Conservation (phyloP, 2,329 filamentous ascomycete genomes). For the Thermoascus crustaceus region DNA sequence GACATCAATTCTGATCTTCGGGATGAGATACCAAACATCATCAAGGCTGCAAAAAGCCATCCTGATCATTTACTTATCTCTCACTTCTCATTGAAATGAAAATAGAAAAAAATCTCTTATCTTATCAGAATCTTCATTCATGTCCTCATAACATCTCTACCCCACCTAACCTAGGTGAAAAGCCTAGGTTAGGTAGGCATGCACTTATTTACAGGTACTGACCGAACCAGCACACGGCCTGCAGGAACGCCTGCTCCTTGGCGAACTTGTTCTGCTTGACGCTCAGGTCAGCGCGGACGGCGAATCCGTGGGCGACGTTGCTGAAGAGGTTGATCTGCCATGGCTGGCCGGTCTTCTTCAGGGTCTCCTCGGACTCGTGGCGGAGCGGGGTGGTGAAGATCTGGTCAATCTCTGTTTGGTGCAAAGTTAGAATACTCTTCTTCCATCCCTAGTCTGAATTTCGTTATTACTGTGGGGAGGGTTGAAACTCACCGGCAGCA, state of each 20-base stretch:
- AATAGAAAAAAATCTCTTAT: too few species aligned
- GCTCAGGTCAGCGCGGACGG: slow-evolving; percentile 56
- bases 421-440: slow-evolving; percentile 5
- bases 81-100: too few species aligned
- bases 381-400: slow-evolving; percentile 59
- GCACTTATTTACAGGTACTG: slow-evolving; percentile 48
- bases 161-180: too few species aligned
- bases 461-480: background rate
- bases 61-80: too few species aligned
- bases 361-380: slow-evolving; percentile 56
- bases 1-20: too few species aligned
- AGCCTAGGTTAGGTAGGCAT: too few species aligned
- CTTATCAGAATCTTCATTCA: too few species aligned
- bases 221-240: slow-evolving; percentile 72
- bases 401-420: slow-evolving; percentile 47
- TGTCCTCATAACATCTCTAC: too few species aligned
- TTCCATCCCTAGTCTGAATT: background rate
- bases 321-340: slow-evolving; percentile 75
- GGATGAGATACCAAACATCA: too few species aligned
- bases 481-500: slow-evolving; percentile 37
- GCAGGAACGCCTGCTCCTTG: slow-evolving; percentile 73
- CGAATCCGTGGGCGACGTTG: slow-evolving; percentile 65
- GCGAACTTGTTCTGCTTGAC: slow-evolving; percentile 56
- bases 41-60: too few species aligned
- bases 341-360: slow-evolving; percentile 48